Percentiles rank a stretch among this genome's conserved stretches.
Evolutionary conservation across 2,329 filamentous ascomycete species (phyloP).

Genomic region (Cladosporium halotolerans): DNA sequence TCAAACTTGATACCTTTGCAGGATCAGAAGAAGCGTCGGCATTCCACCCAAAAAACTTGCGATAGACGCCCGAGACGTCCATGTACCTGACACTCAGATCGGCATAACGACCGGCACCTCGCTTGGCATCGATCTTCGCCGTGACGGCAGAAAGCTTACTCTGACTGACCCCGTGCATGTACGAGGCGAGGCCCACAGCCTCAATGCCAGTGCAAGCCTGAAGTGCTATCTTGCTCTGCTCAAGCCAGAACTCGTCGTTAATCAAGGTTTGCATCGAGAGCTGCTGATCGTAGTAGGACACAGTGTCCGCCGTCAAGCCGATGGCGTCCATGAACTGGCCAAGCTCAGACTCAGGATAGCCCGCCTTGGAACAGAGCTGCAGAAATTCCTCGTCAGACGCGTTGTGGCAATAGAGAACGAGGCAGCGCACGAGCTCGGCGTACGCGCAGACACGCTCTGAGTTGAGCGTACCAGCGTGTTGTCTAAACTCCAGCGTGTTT

Average conservation of each 20-base stretch:
- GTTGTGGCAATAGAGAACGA: conserved; percentile 8
- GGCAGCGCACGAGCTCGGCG: conserved; percentile 16
- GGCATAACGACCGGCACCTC: not conserved
- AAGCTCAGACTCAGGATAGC: not conserved
- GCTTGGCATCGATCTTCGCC: not conserved
- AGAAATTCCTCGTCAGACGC: conserved; percentile 1
- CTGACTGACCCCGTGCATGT: no score
- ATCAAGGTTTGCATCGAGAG: no score
- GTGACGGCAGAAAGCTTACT: not conserved
- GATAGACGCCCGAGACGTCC: not conserved
- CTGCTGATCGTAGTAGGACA: not conserved
- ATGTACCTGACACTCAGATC: not conserved
- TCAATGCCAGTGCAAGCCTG: no score
- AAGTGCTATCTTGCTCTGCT: no score
- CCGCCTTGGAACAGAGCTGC: not conserved
- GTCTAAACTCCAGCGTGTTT: conserved; percentile 30
- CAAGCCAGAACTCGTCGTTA: no score
- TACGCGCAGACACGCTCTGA: conserved; percentile 18
- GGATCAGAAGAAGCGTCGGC: not conserved
- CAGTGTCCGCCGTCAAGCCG: not conserved
- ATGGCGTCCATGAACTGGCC: not conserved
- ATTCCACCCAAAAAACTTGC: not conserved
- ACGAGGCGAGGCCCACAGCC: no score
- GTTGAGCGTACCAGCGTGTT: conserved; percentile 25
- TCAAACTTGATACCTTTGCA: not conserved